Conservation (phyloP, 2,329 filamentous ascomycete genomes). For the Aspergillus fructus region DNA sequence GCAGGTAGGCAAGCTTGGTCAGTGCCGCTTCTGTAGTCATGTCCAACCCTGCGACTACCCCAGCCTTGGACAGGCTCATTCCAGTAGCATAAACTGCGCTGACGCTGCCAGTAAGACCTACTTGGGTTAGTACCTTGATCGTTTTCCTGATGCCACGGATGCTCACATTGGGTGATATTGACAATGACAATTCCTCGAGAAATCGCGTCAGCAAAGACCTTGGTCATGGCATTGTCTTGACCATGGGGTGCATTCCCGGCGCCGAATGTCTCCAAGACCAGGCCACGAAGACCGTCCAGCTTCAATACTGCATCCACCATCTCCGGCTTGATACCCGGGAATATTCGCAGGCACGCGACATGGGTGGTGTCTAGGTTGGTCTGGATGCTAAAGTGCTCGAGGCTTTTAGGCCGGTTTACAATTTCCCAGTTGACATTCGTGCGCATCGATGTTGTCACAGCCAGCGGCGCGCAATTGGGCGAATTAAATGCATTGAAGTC, state of each 20-base stretch:
- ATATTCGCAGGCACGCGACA: conserved; percentile 84
- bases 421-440: conserved; percentile 79
- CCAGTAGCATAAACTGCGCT: conserved; percentile 76
- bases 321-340: conserved; percentile 88
- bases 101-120: conserved; percentile 65
- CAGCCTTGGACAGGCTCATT: conserved; percentile 74
- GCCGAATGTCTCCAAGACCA: conserved; percentile 89
- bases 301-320: conserved; percentile 85
- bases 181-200: conserved; percentile 80
- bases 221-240: conserved; percentile 73
- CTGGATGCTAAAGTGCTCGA: conserved; percentile 72
- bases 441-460: conserved; percentile 75
- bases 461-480: conserved; percentile 81
- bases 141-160: conserved; percentile 38
- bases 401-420: conserved; percentile 69
- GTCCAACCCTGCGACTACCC: conserved; percentile 85
- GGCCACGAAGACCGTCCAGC: conserved; percentile 72
- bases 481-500: conserved; percentile 85
- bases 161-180: conserved; percentile 84
- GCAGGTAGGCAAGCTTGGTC: conserved; percentile 84
- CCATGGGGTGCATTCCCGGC: conserved; percentile 88
- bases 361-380: conserved; percentile 80
- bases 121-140: conserved; percentile 19
- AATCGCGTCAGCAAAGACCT: conserved; percentile 74
- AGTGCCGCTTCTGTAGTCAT: conserved; percentile 87